Conservation (phyloP, 129 eudicot genomes). For the Escallonia herrerae region DNA sequence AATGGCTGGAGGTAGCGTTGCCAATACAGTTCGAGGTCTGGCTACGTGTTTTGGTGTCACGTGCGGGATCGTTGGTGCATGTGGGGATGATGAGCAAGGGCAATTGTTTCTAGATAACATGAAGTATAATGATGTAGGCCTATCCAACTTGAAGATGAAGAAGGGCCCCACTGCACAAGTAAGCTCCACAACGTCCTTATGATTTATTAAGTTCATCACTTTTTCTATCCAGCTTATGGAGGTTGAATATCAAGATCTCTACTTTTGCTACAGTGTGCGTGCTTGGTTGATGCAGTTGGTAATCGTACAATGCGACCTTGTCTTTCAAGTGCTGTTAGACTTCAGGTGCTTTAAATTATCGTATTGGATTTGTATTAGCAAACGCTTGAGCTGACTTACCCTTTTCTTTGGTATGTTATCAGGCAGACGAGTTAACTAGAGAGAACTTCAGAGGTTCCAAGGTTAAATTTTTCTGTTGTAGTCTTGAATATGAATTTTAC, state of each 20-base stretch:
- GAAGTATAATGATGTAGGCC: slow-evolving; percentile 55
- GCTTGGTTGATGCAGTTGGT: slow-evolving; percentile 89
- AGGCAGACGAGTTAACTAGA: slow-evolving; percentile 69
- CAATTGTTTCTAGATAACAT: slow-evolving; percentile 59
- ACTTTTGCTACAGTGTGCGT: slow-evolving; percentile 60
- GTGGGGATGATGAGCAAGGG: slow-evolving; percentile 93
- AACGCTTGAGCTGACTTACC: slow-evolving; percentile 7
- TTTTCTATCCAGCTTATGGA: background rate
- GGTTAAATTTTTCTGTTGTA: slow-evolving; percentile 28
- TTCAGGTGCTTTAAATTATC: slow-evolving; percentile 56
- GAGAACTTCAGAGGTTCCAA: slow-evolving; percentile 79
- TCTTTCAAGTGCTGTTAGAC: slow-evolving; percentile 72
- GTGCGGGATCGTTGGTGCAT: slow-evolving; percentile 91
- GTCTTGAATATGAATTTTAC: background rate
- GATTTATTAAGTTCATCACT: background rate
- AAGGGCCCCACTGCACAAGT: slow-evolving; percentile 81
- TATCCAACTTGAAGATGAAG: slow-evolving; percentile 67
- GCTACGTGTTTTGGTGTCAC: slow-evolving; percentile 80
- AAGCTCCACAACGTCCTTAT: slow-evolving; percentile 8
- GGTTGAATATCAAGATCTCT: background rate
- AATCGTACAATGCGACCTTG: slow-evolving; percentile 98
- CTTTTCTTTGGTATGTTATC: slow-evolving; percentile 20
- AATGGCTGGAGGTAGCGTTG: slow-evolving; percentile 93
- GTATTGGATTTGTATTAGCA: background rate
- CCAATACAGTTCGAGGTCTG: slow-evolving; percentile 93